phyloP scores from a whole-genome alignment of 768 basidiomycete genomes.

The Mycena floridula region DNA sequence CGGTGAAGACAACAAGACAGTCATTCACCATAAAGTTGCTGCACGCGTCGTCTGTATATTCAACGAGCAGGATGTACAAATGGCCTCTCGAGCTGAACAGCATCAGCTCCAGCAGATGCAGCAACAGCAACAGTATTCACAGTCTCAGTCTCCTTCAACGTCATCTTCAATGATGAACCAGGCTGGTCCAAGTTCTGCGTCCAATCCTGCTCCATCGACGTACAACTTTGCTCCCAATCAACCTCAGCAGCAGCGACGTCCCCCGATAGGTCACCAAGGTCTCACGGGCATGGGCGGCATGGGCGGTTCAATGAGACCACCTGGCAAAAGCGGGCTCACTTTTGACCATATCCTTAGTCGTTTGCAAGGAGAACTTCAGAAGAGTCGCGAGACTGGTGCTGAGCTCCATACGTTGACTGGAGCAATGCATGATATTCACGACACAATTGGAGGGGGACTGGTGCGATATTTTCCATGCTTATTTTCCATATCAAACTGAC shows the following conservation, averaged over 20 bases:
- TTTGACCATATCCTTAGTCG: constrained; percentile 90
- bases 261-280: constrained; percentile 52
- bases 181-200: constrained; percentile 14
- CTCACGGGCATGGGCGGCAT: constrained; percentile 71
- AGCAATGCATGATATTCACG: constrained; percentile 87
- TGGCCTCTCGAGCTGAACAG: constrained; percentile 66
- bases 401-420: constrained; percentile 75
- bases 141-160: constrained; percentile 6
- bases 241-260: constrained; percentile 47
- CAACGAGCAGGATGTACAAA: constrained; percentile 75
- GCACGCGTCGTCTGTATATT: constrained; percentile 90
- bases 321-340: constrained; percentile 80
- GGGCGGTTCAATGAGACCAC: constrained; percentile 63
- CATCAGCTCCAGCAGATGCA: constrained; percentile 49
- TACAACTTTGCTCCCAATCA: constrained; percentile 37
- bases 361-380: constrained; percentile 90
- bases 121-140: constrained; percentile 20
- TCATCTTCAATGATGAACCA: constrained; percentile 14
- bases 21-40: constrained; percentile 97
- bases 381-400: constrained; percentile 87
- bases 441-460: constrained; percentile 78
- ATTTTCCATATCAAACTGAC: background rate
- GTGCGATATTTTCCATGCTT: constrained; percentile 33
- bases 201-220: constrained; percentile 17
- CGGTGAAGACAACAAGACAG: constrained; percentile 96